Evolutionary conservation across 1,284 basidiomycete genomes (phyloP), one percentile per base, ranked within the genome.

Genomic region (Ustilago shanxiensis): DNA sequence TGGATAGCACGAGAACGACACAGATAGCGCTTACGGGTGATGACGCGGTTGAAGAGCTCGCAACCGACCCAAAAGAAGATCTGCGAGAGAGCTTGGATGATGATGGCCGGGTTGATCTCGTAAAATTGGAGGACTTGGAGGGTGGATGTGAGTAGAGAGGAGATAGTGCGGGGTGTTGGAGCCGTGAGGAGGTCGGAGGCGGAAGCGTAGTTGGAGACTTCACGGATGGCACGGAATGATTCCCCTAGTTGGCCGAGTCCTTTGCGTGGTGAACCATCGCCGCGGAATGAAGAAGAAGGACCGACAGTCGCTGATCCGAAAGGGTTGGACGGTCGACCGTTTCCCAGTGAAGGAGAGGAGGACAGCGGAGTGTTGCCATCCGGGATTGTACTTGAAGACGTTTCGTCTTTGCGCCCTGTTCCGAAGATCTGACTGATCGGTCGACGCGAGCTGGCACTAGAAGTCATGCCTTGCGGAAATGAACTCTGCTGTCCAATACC

Each of bases 11-110:
- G 91, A 69, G 88, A 94, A 88, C 96, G 90, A 87, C 96, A 98
- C 0, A 98, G 88, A 84, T 95, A 96, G 85, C 95, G 96, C 87
- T 95, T 95, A 53, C 95, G 91, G 86, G 98, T 98, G 88, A 98
- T 98, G 39, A 94, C 78, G 35, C 95, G 92, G 87, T 99, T 99
- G 88, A 98, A 99, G 33, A 94, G 90, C 88, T 99, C 96, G 86
- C 93, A 88, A 14, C 88, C 87, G 62, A 88, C 85, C 94, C 94
- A 96, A 84, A 94, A 96, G 88, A 95, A 91, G 20, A 97, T 91
- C 87, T 99, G 96, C 0, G 95, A 96, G 90, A 95, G 95, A 50
- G 95, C 89, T 85, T 99, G 96, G 16, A 93, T 91, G 67, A 92
- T 92, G 51, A 98, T 89, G 1, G 90, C 92, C 11, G 96, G 95